Base-by-base conservation (phyloP, 75 land plant genomes). In the Azolla pinnata region DNA sequence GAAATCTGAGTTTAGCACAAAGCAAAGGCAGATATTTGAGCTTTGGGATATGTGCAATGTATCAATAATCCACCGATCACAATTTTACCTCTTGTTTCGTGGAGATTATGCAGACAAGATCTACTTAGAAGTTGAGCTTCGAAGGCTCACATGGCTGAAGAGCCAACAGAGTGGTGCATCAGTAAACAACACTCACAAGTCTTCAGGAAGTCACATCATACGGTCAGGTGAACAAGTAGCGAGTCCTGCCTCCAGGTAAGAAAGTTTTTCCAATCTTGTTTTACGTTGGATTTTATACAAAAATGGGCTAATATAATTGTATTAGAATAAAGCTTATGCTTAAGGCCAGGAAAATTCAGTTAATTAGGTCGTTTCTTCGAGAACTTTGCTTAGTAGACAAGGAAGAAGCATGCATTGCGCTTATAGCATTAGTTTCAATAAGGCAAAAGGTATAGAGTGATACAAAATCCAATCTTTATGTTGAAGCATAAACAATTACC, bases 101-200 rank as follows among this genome's bases (percentile, higher is more conserved):
- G 91, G 91, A 0, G 92, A 87, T 48, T 81, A 80, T 33, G 53
- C 88, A 21, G 92, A 87, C 44, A 59, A 73, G 0, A 76, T 87
- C 7, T 87, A 84, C 68, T 60, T 87, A 85, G 88, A 87, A 72
- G 88, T 84, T 0, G 92, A 87, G 68, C 67, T 65, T 0, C 66
- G 85, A 40, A 79, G 88, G 59, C 73, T 84, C 2, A 62, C 73
- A 24, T 83, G 82, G 53, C 69, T 86, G 26, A 76, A 65, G 59
- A 64, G 57, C 10, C 49, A 46, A 2, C 2, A 46, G 3, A 23
- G 4, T 4, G 2, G n/a, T 3, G 17, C 49, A 46, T 18, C n/a
- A 2, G 2, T 23, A 4, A 34, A 63, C 16, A 75, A 70, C 46
- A 61, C 75, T 10, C 38, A 67, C 17, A 70, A 52, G 33, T 42